A percentile compares a stretch with the other conserved stretches of the same genome.
These are phyloP conservation scores for Cercospora citrullina DNA, from an alignment of 2,329 filamentous ascomycete genomes.

Conservation along the genomic window DNA sequence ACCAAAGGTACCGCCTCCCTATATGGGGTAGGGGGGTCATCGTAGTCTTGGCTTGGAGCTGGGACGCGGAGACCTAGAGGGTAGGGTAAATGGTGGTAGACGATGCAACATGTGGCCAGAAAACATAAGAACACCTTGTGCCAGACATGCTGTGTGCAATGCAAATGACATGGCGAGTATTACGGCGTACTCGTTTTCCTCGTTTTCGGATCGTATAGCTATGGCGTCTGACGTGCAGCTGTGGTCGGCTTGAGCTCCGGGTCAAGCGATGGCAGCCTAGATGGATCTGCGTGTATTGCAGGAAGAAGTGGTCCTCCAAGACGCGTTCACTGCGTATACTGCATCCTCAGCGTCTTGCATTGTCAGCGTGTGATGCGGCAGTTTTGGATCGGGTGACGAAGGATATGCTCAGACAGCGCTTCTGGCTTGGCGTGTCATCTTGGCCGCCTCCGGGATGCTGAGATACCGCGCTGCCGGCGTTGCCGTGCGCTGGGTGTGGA, in stretches of 20 bases:
- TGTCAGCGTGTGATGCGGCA: neutral
- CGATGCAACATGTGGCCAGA: neutral
- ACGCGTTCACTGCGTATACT: neutral
- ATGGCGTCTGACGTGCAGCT: neutral
- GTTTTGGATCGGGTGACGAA: neutral
- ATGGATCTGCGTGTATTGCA: neutral
- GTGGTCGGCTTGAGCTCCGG: neutral
- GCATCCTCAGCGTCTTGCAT: neutral
- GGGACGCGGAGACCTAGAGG: neutral
- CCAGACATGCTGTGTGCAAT: neutral
- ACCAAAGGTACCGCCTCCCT: neutral
- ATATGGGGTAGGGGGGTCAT: slow-evolving; percentile 3
- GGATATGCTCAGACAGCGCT: neutral
- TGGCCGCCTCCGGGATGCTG: neutral
- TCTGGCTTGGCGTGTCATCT: neutral
- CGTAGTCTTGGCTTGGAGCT: neutral
- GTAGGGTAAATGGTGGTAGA: neutral
- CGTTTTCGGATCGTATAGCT: neutral
- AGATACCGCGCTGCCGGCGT: neutral
- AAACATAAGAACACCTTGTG: too few relatives aligned
- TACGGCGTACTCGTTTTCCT: neutral
- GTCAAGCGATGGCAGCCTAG: neutral
- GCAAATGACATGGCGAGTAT: neutral
- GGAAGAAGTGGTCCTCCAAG: neutral
- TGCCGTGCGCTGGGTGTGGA: neutral